Conservation (phyloP, 2,329 filamentous ascomycete genomes). For the Pseudonectria buxi region DNA sequence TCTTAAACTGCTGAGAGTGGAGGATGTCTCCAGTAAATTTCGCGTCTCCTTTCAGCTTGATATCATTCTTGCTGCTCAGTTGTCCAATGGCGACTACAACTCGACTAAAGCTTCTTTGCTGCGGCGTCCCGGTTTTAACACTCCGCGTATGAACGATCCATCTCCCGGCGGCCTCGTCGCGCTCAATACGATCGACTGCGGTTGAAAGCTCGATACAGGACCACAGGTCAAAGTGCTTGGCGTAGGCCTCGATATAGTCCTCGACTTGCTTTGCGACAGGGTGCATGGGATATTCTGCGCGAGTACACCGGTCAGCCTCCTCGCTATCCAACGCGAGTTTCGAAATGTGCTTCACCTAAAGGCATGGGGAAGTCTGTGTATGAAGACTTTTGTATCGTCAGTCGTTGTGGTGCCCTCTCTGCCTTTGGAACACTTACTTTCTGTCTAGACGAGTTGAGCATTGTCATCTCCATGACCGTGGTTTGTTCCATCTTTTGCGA, state of each 20-base stretch:
- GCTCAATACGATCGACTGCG: slow-evolving; percentile 18
- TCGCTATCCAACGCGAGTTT: not conserved
- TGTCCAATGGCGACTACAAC: slow-evolving; percentile 29
- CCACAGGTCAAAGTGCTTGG: slow-evolving; percentile 23
- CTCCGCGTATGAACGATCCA: slow-evolving; percentile 25
- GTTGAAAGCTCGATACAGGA: slow-evolving; percentile 22
- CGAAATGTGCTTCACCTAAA: slow-evolving; percentile 10
- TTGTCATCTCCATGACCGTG: slow-evolving; percentile 26
- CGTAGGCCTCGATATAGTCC: slow-evolving; percentile 27
- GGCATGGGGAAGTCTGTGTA: slow-evolving; percentile 31
- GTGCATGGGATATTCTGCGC: slow-evolving; percentile 15
- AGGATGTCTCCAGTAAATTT: slow-evolving; percentile 33
- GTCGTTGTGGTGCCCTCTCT: not conserved
- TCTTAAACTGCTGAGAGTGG: slow-evolving; percentile 33
- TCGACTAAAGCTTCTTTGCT: slow-evolving; percentile 27
- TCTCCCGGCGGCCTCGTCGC: slow-evolving; percentile 16
- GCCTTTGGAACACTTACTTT: slow-evolving; percentile 11
- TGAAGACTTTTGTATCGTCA: slow-evolving; percentile 16
- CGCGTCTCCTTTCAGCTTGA: slow-evolving; percentile 30
- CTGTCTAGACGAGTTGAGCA: slow-evolving; percentile 25
- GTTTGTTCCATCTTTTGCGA: slow-evolving; percentile 28
- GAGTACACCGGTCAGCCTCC: not conserved
- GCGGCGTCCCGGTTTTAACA: slow-evolving; percentile 11
- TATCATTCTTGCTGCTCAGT: slow-evolving; percentile 28
- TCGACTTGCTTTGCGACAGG: slow-evolving; percentile 22